Evolutionary conservation across 768 basidiomycete genomes (phyloP).

Genomic region (Tephrocybe sp.): DNA sequence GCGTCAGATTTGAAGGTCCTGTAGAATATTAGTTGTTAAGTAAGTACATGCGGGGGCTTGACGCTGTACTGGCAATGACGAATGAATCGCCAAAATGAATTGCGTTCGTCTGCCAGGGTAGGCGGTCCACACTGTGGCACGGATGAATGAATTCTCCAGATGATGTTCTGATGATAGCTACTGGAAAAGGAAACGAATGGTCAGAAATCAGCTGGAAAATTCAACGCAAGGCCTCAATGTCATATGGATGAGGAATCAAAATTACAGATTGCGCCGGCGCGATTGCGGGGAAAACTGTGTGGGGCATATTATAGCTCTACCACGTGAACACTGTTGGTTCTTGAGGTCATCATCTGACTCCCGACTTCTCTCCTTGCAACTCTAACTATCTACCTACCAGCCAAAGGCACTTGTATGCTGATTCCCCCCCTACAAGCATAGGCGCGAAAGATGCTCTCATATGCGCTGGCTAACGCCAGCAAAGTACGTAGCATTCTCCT

Average conservation of each 20-base stretch:
- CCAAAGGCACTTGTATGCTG: slow-evolving; percentile 7
- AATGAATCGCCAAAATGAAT: too few species aligned
- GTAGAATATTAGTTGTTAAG: too few species aligned
- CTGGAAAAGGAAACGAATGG: too few species aligned
- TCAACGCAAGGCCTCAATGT: too few species aligned
- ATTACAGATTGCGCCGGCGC: background rate
- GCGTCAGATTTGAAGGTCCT: too few species aligned
- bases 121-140: too few species aligned
- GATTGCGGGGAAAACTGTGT: slow-evolving; percentile 4
- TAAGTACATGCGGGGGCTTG: too few species aligned
- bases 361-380: background rate
- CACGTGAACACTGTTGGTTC: background rate
- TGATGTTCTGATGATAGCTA: too few species aligned
- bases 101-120: too few species aligned
- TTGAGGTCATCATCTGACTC: background rate
- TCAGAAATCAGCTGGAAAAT: too few species aligned
- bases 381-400: background rate
- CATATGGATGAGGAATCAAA: background rate
- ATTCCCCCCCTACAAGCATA: slow-evolving; percentile 1
- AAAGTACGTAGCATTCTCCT: slow-evolving; percentile 21
- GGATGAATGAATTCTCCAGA: too few species aligned
- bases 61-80: too few species aligned
- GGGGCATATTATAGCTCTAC: background rate
- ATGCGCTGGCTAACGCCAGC: slow-evolving; percentile 24
- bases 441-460: slow-evolving; percentile 27